These are phyloP conservation scores for Aspergillus unguis DNA, from an alignment of 2,329 filamentous ascomycete genomes.

Conservation along the genomic window DNA sequence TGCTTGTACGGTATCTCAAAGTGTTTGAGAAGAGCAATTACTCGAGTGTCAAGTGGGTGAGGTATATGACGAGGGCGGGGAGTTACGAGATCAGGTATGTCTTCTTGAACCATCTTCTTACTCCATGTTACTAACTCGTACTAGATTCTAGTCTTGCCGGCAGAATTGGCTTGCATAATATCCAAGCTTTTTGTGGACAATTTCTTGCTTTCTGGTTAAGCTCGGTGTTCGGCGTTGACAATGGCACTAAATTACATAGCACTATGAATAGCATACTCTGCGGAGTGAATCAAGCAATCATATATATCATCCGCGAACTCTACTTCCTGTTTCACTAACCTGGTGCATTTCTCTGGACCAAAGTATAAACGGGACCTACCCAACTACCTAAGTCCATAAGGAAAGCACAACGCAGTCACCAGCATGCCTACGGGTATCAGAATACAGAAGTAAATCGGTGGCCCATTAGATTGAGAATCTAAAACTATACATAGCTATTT, in stretches of 20 bases:
- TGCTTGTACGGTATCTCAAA: conserved; percentile 92
- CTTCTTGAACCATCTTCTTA: neutral
- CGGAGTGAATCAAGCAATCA: too few relatives aligned
- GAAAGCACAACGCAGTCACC: too few relatives aligned
- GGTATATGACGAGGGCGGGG: conserved; percentile 97
- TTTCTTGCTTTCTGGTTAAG: conserved; percentile 15
- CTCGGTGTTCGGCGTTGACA: conserved; percentile 28
- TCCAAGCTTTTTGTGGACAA: neutral
- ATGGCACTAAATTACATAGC: neutral
- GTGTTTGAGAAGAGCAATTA: conserved; percentile 99
- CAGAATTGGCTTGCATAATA: neutral
- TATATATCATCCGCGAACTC: too few relatives aligned
- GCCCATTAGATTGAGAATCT: too few relatives aligned
- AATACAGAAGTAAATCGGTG: too few relatives aligned
- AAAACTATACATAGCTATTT: too few relatives aligned
- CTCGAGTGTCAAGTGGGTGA: conserved; percentile 97
- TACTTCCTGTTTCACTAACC: too few relatives aligned
- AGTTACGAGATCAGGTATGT: conserved; percentile 90
- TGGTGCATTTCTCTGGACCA: too few relatives aligned
- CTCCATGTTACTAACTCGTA: conserved; percentile 2
- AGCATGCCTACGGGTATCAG: too few relatives aligned
- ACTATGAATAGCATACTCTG: too few relatives aligned
- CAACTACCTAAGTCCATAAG: too few relatives aligned
- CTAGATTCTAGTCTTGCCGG: conserved; percentile 18
- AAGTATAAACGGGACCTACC: too few relatives aligned